Percentiles rank a stretch among this genome's conserved stretches.
phyloP scores from a whole-genome alignment of 129 eudicot genomes.

The Escallonia rubra region DNA sequence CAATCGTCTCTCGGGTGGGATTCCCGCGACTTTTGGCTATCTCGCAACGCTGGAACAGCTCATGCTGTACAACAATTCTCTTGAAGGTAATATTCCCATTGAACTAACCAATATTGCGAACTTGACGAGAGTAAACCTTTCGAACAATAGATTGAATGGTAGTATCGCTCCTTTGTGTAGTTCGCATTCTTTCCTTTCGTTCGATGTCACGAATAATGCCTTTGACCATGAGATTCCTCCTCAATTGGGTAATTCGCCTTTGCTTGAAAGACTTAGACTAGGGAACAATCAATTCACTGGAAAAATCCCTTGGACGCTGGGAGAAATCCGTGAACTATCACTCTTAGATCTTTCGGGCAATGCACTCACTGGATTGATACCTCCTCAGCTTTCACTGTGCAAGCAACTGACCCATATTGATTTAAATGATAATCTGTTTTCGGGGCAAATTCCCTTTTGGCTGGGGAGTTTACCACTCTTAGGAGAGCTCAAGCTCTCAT shows the following conservation, averaged over 20 bases:
- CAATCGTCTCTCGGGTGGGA: constrained; percentile 67
- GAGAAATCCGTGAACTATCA: constrained; percentile 46
- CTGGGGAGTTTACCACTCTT: constrained; percentile 64
- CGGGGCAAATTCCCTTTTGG: constrained; percentile 72
- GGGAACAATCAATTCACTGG: constrained; percentile 65
- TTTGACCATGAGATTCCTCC: constrained; percentile 69
- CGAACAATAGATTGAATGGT: constrained; percentile 70
- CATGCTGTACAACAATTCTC: constrained; percentile 93
- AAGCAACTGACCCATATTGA: constrained; percentile 65
- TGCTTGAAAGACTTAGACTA: constrained; percentile 65
- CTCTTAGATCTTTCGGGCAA: constrained; percentile 75
- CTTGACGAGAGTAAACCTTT: constrained; percentile 72
- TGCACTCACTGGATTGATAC: constrained; percentile 63
- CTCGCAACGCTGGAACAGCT: constrained; percentile 59
- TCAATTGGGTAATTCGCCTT: constrained; percentile 51
- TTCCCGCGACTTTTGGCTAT: constrained; percentile 66
- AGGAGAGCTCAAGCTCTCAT: constrained; percentile 84
- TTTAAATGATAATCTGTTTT: constrained; percentile 64
- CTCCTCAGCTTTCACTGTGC: constrained; percentile 62
- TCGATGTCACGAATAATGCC: constrained; percentile 74
- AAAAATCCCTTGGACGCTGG: constrained; percentile 58
- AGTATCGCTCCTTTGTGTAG: constrained; percentile 72
- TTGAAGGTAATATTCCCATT: constrained; percentile 69
- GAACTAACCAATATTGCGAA: constrained; percentile 52
- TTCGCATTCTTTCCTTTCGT: constrained; percentile 64